Conservation (phyloP, 2,329 filamentous ascomycete species). For the Colletotrichum melonis region DNA sequence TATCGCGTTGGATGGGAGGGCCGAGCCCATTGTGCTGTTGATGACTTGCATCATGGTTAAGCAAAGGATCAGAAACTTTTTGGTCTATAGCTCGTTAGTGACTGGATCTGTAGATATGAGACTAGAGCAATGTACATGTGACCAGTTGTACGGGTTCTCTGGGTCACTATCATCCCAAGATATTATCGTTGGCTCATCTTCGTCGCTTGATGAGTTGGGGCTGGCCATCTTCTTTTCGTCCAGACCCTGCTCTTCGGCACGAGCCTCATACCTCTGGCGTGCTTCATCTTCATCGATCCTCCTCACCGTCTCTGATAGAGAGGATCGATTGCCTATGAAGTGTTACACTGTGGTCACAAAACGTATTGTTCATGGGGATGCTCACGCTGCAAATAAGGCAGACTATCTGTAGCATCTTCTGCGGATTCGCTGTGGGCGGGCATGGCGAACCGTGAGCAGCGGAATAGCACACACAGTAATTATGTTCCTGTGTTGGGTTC, state of each 20-base stretch:
- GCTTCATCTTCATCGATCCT: slow-evolving; percentile 54
- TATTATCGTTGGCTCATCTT: slow-evolving; percentile 41
- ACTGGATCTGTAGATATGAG: no score
- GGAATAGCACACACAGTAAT: not conserved
- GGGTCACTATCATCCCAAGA: slow-evolving; percentile 59
- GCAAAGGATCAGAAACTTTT: slow-evolving; percentile 65
- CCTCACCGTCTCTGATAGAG: slow-evolving; percentile 10
- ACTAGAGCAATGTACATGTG: slow-evolving; percentile 44
- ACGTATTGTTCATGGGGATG: not conserved
- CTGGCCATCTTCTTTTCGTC: slow-evolving; percentile 36
- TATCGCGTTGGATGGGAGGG: slow-evolving; percentile 73
- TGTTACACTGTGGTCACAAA: not conserved
- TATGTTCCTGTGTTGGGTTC: not conserved
- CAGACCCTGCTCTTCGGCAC: slow-evolving; percentile 50
- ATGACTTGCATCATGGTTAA: slow-evolving; percentile 69
- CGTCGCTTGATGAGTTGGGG: slow-evolving; percentile 41
- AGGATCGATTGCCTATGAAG: slow-evolving; percentile 9
- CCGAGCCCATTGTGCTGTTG: slow-evolving; percentile 75
- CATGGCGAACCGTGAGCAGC: slow-evolving; percentile 19
- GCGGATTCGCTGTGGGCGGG: not conserved
- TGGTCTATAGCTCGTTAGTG: slow-evolving; percentile 50
- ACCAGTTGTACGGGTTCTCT: slow-evolving; percentile 67
- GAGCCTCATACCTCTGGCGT: slow-evolving; percentile 45
- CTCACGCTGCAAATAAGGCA: slow-evolving; percentile 23
- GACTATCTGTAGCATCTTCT: not conserved